These are phyloP conservation scores for Penicillium thymicola DNA, from an alignment of 2,329 filamentous ascomycete genomes.

Conservation along the genomic window DNA sequence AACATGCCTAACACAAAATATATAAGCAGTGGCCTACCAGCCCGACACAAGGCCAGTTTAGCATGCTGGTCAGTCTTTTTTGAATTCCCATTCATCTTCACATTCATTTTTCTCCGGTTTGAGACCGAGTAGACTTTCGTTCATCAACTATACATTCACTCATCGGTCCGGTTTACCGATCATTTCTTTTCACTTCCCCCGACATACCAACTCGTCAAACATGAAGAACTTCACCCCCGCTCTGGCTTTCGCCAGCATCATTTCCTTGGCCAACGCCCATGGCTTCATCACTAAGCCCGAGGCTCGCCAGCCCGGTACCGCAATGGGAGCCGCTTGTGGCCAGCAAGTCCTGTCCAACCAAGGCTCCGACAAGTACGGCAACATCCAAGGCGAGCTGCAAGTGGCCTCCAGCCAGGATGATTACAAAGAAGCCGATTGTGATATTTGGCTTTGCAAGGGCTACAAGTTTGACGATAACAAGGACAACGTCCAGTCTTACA, in stretches of 20 bases:
- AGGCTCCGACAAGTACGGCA: constrained; percentile 54
- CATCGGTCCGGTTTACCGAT: constrained; percentile 22
- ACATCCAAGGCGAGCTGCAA: constrained; percentile 56
- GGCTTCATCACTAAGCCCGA: constrained; percentile 51
- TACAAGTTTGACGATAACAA: constrained; percentile 57
- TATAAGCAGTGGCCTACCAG: constrained; percentile 6
- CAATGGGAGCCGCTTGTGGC: constrained; percentile 54
- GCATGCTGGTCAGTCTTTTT: constrained; percentile 18
- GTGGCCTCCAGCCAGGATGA: constrained; percentile 47
- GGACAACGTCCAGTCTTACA: constrained; percentile 52
- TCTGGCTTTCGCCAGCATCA: constrained; percentile 43
- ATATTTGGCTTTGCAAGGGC: constrained; percentile 58
- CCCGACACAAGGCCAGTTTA: background rate
- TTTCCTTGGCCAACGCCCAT: constrained; percentile 51
- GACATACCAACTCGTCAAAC: constrained; percentile 30
- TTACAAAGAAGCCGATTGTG: constrained; percentile 48
- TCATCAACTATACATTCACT: constrained; percentile 15
- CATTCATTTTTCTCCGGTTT: constrained; percentile 22
- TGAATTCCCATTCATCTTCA: constrained; percentile 15
- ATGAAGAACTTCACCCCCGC: constrained; percentile 43
- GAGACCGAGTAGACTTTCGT: constrained; percentile 17
- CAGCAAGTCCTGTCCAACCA: constrained; percentile 55
- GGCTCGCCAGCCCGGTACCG: constrained; percentile 50
- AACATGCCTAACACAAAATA: constrained; percentile 1
- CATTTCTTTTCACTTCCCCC: constrained; percentile 16